These are phyloP conservation scores for Colletotrichum acutatum DNA, from an alignment of 2,329 filamentous ascomycete genomes.

Conservation along the genomic window DNA sequence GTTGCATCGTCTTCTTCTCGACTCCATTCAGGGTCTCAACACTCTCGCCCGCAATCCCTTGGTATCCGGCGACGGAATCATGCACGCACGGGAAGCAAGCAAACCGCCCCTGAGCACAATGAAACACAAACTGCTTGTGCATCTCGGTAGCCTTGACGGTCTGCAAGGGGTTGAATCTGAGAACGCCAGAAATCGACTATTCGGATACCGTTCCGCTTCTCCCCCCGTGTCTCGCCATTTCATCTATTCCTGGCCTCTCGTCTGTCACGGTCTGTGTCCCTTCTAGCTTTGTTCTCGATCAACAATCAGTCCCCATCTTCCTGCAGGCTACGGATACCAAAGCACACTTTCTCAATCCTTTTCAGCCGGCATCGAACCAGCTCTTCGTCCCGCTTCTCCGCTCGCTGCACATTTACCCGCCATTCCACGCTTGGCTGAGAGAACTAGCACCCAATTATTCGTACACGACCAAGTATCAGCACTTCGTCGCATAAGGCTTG, in stretches of 20 bases:
- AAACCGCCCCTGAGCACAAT: constrained; percentile 14
- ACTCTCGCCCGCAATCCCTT: not conserved
- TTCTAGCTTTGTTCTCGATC: not conserved
- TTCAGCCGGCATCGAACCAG: constrained; percentile 7
- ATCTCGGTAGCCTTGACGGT: constrained; percentile 8
- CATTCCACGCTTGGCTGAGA: not conserved
- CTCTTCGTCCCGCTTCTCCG: constrained; percentile 41
- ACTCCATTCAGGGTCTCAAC: not conserved
- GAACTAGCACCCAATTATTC: not conserved
- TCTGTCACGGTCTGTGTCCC: not conserved
- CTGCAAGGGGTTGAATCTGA: constrained; percentile 24
- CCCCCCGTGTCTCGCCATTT: not conserved
- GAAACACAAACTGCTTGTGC: constrained; percentile 18
- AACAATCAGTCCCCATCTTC: not conserved
- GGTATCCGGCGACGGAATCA: not conserved
- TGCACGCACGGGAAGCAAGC: constrained; percentile 10
- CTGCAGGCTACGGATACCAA: not conserved
- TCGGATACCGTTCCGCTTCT: constrained; percentile 18
- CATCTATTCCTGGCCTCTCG: not conserved
- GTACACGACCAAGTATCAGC: not conserved
- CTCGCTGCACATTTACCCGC: constrained; percentile 40
- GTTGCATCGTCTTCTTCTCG: not conserved
- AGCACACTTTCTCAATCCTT: not conserved
- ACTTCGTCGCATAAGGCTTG: not conserved
- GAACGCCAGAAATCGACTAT: not conserved